phyloP scores from a whole-genome alignment of 345 rosid genomes.

The Mercurialis annua region DNA sequence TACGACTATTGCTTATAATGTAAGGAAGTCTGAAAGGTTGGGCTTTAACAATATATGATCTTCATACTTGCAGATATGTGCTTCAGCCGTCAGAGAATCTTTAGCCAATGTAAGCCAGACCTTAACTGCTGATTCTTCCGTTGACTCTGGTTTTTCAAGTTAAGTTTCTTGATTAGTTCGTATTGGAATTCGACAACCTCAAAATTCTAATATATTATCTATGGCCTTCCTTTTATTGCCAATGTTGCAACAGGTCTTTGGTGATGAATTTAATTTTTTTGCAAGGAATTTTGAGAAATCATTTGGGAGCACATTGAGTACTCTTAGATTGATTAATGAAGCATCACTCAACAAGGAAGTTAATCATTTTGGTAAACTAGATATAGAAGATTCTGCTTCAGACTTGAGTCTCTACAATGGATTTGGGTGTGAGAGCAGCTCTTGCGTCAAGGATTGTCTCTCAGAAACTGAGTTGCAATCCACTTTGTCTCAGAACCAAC shows the following conservation, averaged over 20 bases:
- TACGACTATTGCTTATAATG: neutral
- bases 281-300: slow-evolving; percentile 72
- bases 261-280: slow-evolving; percentile 61
- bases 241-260: slow-evolving; percentile 61
- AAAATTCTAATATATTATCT: slow-evolving; percentile 22
- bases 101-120: slow-evolving; percentile 76
- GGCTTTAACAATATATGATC: neutral
- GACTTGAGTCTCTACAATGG: slow-evolving; percentile 13
- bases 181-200: neutral
- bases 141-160: slow-evolving; percentile 40
- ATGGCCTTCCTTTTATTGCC: slow-evolving; percentile 23
- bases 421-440: slow-evolving; percentile 17
- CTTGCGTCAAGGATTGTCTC: slow-evolving; percentile 24
- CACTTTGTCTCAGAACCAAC: slow-evolving; percentile 24
- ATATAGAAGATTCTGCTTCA: slow-evolving; percentile 26
- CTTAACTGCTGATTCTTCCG: slow-evolving; percentile 33
- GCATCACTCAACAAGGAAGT: slow-evolving; percentile 32
- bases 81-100: slow-evolving; percentile 80
- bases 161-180: slow-evolving; percentile 26
- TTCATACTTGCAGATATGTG: slow-evolving; percentile 61
- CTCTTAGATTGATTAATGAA: slow-evolving; percentile 63
- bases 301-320: slow-evolving; percentile 76
- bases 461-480: slow-evolving; percentile 32
- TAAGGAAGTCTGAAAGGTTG: neutral
- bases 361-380: slow-evolving; percentile 19